Base-by-base conservation (phyloP, 805 yeast genomes). In the Starmerella powellii region DNA sequence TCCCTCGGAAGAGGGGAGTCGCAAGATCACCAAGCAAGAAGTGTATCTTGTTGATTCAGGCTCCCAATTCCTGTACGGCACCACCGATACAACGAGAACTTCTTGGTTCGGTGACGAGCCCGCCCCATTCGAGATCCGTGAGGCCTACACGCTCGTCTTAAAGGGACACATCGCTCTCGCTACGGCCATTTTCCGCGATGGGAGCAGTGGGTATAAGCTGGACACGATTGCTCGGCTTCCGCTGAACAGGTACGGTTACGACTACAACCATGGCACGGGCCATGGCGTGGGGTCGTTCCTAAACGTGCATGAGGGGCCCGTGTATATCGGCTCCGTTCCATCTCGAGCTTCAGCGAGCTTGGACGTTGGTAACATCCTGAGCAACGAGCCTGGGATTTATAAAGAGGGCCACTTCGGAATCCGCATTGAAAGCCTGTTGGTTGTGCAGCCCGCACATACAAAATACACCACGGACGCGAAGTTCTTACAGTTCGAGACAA, bases 361-460 rank as follows among this genome's bases (percentile, higher is more conserved):
- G 23, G 62, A 68, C 41, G 66, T 67, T 12, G 96, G 96, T 4
- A 83, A 79, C 52, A 71, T 87, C 19, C 64, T 85, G 31, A 79
- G 93, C 38, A 87, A 87, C 62, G 98, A 91, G 61, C 98, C 98
- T 0, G 98, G 98, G 0, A 88, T 68, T 59, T 91, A 91, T 60
- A 75, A 79, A 49, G 94, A 84, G 53, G 88, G 87, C n/a, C 76
- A 78, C 47, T 86, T 73, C 59, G 98, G 98, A 10, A 73, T 88
- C 47, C 71, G 98, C 51, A 74, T 91, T 42, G 98, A 91, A 62
- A 81, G 85, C 57, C 87, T 86, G 52, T 59, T 91, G 34, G 67
- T 78, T 37, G 74, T 78, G 16, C 63, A 63, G 44, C 65, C 60
- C 23, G 63, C 63, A 18, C 61, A 64, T 3, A 65, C 66, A 48